phyloP scores from a whole-genome alignment of 1,284 basidiomycete species.

The Butyriboletus appendiculatus region DNA sequence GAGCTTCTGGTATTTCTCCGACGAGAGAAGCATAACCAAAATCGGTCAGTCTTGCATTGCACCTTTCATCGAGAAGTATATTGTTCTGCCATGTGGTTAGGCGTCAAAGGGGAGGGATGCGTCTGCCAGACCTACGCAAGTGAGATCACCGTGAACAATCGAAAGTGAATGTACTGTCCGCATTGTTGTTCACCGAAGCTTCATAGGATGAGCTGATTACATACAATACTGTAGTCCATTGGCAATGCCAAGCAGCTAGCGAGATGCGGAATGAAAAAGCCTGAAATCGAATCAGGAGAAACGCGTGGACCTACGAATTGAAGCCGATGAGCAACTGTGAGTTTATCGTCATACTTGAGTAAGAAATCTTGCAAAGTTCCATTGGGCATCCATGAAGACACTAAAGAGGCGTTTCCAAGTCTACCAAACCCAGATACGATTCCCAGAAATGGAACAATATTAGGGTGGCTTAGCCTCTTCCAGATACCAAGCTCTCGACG shows the following conservation, averaged over 20 bases:
- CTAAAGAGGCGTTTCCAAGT: constrained; percentile 3
- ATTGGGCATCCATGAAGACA: constrained; percentile 14
- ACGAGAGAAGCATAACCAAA: constrained; percentile 11
- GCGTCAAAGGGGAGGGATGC: background rate
- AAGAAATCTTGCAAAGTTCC: constrained; percentile 10
- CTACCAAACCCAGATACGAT: constrained; percentile 7
- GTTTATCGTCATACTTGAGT: background rate
- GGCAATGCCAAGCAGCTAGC: constrained; percentile 1
- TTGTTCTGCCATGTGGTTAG: constrained; percentile 6
- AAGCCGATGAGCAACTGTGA: constrained; percentile 4
- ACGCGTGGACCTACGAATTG: constrained; percentile 1
- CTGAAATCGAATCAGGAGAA: no score
- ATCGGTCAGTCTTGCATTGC: constrained; percentile 5
- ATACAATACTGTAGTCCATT: constrained; percentile 7
- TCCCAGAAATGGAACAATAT: constrained; percentile 13
- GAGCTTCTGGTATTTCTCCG: constrained; percentile 3
- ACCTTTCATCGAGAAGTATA: constrained; percentile 2
- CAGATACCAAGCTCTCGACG: constrained; percentile 15
- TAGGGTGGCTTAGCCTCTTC: constrained; percentile 7
- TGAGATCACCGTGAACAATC: constrained; percentile 10
- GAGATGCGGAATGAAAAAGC: background rate
- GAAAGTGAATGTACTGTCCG: constrained; percentile 5
- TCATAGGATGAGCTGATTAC: background rate
- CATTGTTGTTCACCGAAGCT: background rate
- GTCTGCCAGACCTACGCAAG: background rate